Conservation (phyloP, 306 rosid genomes). For the Dryas alaskensis region DNA sequence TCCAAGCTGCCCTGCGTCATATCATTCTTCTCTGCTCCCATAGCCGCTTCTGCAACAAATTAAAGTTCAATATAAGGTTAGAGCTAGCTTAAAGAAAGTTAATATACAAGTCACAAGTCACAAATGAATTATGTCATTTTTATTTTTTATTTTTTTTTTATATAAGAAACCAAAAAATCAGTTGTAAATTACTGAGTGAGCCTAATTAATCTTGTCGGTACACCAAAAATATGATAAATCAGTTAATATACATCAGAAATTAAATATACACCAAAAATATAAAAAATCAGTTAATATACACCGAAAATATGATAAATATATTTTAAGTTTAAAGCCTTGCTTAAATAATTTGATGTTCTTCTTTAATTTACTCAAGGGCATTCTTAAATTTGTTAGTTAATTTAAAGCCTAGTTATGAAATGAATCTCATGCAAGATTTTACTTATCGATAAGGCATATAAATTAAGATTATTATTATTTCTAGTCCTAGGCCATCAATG, state of each 20-base stretch:
- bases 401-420: not conserved
- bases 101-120: not conserved
- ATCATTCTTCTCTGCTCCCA: constrained; percentile 31
- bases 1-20: constrained; percentile 5
- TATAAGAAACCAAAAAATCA: too few relatives aligned
- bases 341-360: not conserved
- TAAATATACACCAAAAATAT: too few relatives aligned
- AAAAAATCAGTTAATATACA: too few relatives aligned
- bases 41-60: constrained; percentile 22
- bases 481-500: too few relatives aligned
- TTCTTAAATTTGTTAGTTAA: too few relatives aligned
- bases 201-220: too few relatives aligned
- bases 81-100: not conserved
- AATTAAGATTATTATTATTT: not conserved
- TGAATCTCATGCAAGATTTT: not conserved
- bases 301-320: too few relatives aligned
- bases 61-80: not conserved
- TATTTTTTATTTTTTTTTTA: too few relatives aligned
- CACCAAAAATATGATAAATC: too few relatives aligned
- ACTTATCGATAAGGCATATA: not conserved
- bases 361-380: not conserved
- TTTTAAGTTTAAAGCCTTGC: not conserved
- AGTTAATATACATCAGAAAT: too few relatives aligned
- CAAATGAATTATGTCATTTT: too few relatives aligned
- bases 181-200: too few relatives aligned